A percentile compares a stretch with the other conserved stretches of the same genome.
Evolutionary conservation across 2,329 filamentous ascomycete genomes (phyloP).

Genomic region (Basipetospora chlamydospora): DNA sequence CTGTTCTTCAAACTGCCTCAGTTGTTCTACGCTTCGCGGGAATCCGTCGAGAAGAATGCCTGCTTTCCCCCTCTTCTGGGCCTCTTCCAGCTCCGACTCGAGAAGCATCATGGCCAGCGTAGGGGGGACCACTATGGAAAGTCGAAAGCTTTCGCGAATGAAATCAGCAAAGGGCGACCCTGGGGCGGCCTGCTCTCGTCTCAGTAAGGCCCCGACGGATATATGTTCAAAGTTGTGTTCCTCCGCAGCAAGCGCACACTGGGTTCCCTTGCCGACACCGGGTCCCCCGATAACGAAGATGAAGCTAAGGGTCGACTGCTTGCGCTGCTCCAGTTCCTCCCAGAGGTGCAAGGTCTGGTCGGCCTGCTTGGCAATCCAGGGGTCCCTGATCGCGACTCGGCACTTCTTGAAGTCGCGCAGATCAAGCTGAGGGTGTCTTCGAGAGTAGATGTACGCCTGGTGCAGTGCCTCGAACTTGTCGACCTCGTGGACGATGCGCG

Average conservation of each 20-base stretch:
- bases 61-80: not conserved
- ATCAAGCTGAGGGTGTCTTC: not conserved
- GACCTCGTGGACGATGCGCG: conserved; percentile 2
- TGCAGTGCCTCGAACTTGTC: conserved; percentile 6
- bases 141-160: conserved; percentile 1
- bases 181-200: conserved; percentile 5
- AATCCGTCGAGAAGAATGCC: conserved; percentile 5
- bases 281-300: conserved; percentile 9
- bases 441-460: conserved; percentile 5
- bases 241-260: conserved; percentile 8
- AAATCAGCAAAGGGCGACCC: conserved; percentile 3
- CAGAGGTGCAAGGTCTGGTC: conserved; percentile 1
- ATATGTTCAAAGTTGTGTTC: conserved; percentile 9
- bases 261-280: conserved; percentile 13
- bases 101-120: conserved; percentile 1
- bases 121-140: conserved; percentile 4
- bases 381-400: conserved; percentile 1
- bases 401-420: conserved; percentile 2
- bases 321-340: not conserved
- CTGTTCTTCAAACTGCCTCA: conserved; percentile 2
- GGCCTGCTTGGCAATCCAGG: conserved; percentile 1
- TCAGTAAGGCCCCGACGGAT: conserved; percentile 12
- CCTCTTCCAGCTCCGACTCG: not conserved
- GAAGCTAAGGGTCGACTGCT: not conserved
- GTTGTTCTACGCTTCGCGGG: conserved; percentile 3